Base-by-base conservation (phyloP, 208 protist genomes). In the Endotrypanum monterogeii region DNA sequence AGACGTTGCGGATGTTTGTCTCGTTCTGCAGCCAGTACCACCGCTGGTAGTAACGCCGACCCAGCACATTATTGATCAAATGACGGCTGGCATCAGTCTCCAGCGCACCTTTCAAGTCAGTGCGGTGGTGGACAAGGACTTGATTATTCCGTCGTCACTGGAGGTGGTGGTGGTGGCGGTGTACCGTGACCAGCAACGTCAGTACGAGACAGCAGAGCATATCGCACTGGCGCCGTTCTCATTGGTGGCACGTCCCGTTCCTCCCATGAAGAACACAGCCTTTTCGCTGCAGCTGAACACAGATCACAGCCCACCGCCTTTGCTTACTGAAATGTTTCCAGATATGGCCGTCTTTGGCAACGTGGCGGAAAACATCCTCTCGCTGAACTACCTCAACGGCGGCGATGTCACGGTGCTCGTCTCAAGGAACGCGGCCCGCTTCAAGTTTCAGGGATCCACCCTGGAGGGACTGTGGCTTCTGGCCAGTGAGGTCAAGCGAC, bases 271-370 rank as follows among this genome's bases (percentile, higher is more conserved):
- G 77, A 89, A 79, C 66, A 76, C 83, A 12, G 79, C 74, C 32
- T 96, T 96, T 67, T 85, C 86, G 28, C 25, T 98, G 9, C 98
- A 98, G 60, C 65, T 99, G 61, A 96, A 99, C 80, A 97, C 95
- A 3, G 85, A 98, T 67, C 83, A 85, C 57, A 62, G 76, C 11
- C 77, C 88, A 6, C 86, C 92, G 11, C 88, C 87, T 1, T 89
- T 90, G 3, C 84, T 98, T 28, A 20, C 75, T 14, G 78, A 90
- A 3, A 78, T 99, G 23, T 99, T 98, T 73, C 46, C 84, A 3
- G 97, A 99, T 68, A 68, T 99, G 76, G 52, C 71, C 0, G 58
- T 50, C 1, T 67, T 71, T 58, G 82, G 74, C 25, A 70, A 82
- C 55, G 73, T 92, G 1, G 37, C 81, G 8, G 54, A 67, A n/a